Conservation (phyloP, 768 basidiomycete genomes). For the Baorangia bicolor region DNA sequence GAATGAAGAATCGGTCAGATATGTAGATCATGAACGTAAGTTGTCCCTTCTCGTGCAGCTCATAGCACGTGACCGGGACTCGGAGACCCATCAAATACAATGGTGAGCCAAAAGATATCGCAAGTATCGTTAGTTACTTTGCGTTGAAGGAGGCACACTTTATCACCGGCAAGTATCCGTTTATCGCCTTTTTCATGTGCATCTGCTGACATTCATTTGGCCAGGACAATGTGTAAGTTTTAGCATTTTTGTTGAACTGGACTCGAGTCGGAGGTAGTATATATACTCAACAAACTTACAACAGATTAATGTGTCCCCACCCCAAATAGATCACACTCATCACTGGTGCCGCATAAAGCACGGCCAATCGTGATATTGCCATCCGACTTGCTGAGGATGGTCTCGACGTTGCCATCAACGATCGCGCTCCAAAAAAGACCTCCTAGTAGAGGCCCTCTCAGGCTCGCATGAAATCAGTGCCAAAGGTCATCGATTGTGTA, state of each 20-base stretch:
- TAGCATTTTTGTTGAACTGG: not conserved
- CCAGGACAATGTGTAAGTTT: slow-evolving; percentile 27
- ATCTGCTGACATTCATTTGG: not conserved
- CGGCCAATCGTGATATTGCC: too few relatives aligned
- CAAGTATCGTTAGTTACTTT: slow-evolving; percentile 37
- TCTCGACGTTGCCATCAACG: not conserved
- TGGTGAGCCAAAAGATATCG: slow-evolving; percentile 35
- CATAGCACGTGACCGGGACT: not conserved
- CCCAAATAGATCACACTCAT: too few relatives aligned
- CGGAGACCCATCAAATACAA: slow-evolving; percentile 7
- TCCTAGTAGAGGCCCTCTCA: not conserved
- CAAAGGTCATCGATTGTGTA: too few relatives aligned
- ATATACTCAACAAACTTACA: not conserved
- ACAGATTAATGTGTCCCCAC: too few relatives aligned
- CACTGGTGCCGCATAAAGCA: too few relatives aligned
- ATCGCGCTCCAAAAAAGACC: not conserved
- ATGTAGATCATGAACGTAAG: slow-evolving; percentile 3
- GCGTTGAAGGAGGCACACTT: slow-evolving; percentile 38
- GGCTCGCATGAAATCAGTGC: too few relatives aligned
- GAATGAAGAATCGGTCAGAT: not conserved
- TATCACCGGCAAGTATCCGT: slow-evolving; percentile 31
- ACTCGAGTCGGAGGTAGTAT: not conserved
- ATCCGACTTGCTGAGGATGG: slow-evolving; percentile 32
- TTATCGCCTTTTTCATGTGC: not conserved
- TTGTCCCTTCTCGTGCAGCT: not conserved